Base-by-base conservation (phyloP, 148 eudicot species). In the Rhododendron ovatum region DNA sequence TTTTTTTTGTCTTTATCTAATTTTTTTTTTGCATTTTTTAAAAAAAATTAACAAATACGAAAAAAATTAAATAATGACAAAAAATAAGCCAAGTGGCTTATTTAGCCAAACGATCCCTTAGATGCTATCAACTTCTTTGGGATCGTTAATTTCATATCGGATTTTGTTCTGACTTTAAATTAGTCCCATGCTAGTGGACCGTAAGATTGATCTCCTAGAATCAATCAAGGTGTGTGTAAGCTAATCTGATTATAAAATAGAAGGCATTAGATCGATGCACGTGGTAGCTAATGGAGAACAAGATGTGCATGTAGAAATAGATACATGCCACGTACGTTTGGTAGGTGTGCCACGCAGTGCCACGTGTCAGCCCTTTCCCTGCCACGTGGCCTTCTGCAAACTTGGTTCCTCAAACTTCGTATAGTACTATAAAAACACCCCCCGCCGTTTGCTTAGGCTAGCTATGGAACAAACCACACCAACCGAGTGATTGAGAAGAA, bases 181-280 rank as follows among this genome's bases (percentile, higher is more conserved):
- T 2, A 47, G 12, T 9, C 50, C 2, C 2, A 0, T 47, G 2
- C 0, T 47, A 47, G 4, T 51, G 15, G 4, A 13, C 0, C 0
- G 4, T 51, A 13, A 0, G 1, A 51, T 51, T 51, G 10, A 51
- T 51, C 17, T 41, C 0, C 43, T 0, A 4, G 15, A 12, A 50
- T 50, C 14, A 50, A 50, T 10, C 3, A 0, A 50, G 15, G 15
- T 41, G 7, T 1, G 53, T 18, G 4, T 53, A 13, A 53, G 1
- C 0, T 13, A 53, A 14, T 0, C 15, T 14, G 14, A 13, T 53
- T 53, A 14, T 14, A 53, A 14, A 53, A 53, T 14, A 53, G 2
- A 3, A 13, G 4, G 22, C 61, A 57, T 57, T 2, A 11, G 55
- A 51, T 51, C 1, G 61, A 59, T 59, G n/a, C 65, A 76, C 14